phyloP scores from a whole-genome alignment of 495 filamentous ascomycete genomes.

The Aspergillus haitiensis region DNA sequence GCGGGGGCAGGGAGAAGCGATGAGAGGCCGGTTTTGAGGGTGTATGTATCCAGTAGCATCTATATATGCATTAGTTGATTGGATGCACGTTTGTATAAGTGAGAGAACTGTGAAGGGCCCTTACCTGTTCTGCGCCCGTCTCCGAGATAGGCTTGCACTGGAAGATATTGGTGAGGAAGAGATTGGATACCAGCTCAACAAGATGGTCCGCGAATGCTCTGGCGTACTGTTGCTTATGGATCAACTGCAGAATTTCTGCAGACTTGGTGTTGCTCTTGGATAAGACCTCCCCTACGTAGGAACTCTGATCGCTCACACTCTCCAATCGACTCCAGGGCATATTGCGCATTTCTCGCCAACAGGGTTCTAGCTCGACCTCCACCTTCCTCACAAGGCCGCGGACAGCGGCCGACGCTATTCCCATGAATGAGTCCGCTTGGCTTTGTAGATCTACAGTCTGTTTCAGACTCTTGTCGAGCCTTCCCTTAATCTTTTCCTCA shows the following conservation, averaged over 20 bases:
- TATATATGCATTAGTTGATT: conserved; percentile 27
- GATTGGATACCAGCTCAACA: conserved; percentile 76
- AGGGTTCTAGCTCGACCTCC: conserved; percentile 76
- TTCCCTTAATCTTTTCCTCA: conserved; percentile 89
- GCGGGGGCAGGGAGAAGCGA: conserved; percentile 46
- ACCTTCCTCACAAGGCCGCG: conserved; percentile 79
- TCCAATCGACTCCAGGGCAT: conserved; percentile 95
- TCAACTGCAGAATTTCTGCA: conserved; percentile 68
- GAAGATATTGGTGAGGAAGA: conserved; percentile 81
- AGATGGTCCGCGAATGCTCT: conserved; percentile 92
- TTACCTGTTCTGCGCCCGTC: conserved; percentile 90
- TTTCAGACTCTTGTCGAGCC: conserved; percentile 76
- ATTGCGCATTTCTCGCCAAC: conserved; percentile 97
- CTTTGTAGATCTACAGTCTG: conserved; percentile 81
- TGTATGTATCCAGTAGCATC: conserved; percentile 95
- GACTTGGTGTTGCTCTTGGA: conserved; percentile 66
- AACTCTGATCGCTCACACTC: conserved; percentile 90
- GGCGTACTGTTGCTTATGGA: conserved; percentile 93
- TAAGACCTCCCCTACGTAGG: conserved; percentile 81
- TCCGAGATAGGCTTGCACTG: conserved; percentile 88
- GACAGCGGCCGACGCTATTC: conserved; percentile 86
- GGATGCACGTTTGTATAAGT: background rate
- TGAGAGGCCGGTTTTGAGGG: conserved; percentile 77
- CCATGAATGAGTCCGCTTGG: conserved; percentile 93
- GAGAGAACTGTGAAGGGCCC: conserved; percentile 12